phyloP scores from a whole-genome alignment of 495 filamentous ascomycete genomes.

The Penicillium roqueforti region DNA sequence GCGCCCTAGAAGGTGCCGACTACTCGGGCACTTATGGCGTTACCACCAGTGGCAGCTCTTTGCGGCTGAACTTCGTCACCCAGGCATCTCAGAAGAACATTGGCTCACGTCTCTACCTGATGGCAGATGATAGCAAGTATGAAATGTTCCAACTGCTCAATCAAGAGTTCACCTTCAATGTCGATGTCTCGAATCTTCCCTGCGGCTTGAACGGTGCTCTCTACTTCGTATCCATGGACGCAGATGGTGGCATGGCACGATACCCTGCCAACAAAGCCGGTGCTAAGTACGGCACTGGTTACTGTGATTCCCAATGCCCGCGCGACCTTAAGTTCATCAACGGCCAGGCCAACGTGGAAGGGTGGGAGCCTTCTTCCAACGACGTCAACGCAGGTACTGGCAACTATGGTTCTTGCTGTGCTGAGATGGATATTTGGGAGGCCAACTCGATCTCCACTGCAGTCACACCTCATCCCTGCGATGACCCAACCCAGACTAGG shows the following conservation, averaged over 20 bases:
- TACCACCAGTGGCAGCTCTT: constrained; percentile 41
- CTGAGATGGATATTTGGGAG: constrained; percentile 70
- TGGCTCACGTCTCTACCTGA: constrained; percentile 55
- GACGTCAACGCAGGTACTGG: constrained; percentile 56
- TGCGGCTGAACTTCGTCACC: constrained; percentile 54
- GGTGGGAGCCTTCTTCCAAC: constrained; percentile 51
- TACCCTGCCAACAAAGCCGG: constrained; percentile 57
- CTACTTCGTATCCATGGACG: constrained; percentile 61
- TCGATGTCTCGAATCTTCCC: constrained; percentile 57
- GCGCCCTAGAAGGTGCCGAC: constrained; percentile 58
- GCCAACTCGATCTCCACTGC: constrained; percentile 55
- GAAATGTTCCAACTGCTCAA: constrained; percentile 52
- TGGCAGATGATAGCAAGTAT: constrained; percentile 51
- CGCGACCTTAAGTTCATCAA: constrained; percentile 62
- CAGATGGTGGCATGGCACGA: constrained; percentile 50
- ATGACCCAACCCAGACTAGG: constrained; percentile 44
- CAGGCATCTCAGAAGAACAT: constrained; percentile 37
- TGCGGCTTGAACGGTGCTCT: constrained; percentile 69
- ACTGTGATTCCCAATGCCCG: constrained; percentile 69
- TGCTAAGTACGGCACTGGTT: constrained; percentile 64
- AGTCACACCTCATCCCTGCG: constrained; percentile 61
- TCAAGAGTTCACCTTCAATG: constrained; percentile 63
- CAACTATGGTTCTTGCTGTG: constrained; percentile 59
- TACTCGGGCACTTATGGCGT: constrained; percentile 54
- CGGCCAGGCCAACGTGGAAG: constrained; percentile 56